Percentiles rank a stretch among this genome's conserved stretches.
Conservation (phyloP, 2,329 filamentous ascomycete species). For the Blastomyces gilchristii region DNA sequence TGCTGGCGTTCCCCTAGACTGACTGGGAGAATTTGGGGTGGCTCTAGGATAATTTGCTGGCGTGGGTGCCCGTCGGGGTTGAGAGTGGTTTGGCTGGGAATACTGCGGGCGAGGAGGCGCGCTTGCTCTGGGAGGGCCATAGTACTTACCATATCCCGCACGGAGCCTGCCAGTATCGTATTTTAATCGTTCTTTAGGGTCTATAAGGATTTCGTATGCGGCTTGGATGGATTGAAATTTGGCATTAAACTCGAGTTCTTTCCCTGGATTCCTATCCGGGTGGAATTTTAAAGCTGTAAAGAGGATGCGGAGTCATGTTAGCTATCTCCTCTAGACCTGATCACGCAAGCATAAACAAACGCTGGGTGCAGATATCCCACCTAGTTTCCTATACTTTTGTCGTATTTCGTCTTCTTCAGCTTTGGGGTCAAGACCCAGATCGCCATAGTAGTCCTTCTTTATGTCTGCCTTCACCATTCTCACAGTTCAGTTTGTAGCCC, state of each 20-base stretch:
- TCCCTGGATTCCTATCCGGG: constrained; percentile 78
- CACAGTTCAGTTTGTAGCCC: constrained; percentile 16
- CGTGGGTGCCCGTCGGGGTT: constrained; percentile 16
- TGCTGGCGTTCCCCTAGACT: constrained; percentile 1
- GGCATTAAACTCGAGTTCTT: constrained; percentile 65
- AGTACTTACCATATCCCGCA: constrained; percentile 31
- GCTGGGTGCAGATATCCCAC: constrained; percentile 37
- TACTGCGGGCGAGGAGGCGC: constrained; percentile 17
- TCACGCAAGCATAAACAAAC: background rate
- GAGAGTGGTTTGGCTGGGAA: constrained; percentile 14
- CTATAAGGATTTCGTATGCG: constrained; percentile 66
- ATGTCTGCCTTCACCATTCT: constrained; percentile 60
- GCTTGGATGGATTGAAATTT: constrained; percentile 81
- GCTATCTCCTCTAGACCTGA: background rate
- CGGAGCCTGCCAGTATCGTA: constrained; percentile 54
- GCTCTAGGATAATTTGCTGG: constrained; percentile 9
- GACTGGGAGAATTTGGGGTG: background rate
- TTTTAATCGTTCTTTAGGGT: constrained; percentile 47
- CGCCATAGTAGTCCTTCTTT: constrained; percentile 71
- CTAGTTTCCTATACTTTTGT: constrained; percentile 75
- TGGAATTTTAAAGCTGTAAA: constrained; percentile 67
- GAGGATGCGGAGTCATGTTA: background rate
- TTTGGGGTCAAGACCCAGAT: constrained; percentile 59
- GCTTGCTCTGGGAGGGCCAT: constrained; percentile 15
- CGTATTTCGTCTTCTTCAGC: constrained; percentile 68